Evolutionary conservation across 1,284 basidiomycete species (phyloP).

Genomic region (Termitomyces sp.): DNA sequence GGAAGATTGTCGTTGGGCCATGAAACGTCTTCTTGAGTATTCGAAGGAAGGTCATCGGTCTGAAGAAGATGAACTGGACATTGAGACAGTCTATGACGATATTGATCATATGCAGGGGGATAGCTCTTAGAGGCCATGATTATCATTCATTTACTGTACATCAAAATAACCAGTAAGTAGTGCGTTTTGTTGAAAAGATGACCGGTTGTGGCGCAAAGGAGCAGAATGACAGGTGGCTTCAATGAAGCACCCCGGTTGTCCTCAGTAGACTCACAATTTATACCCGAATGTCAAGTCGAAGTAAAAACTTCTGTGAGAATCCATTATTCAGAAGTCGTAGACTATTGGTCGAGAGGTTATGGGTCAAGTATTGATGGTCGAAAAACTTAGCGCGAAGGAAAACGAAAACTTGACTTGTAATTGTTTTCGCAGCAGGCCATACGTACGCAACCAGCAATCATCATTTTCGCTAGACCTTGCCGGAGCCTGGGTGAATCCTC

Average conservation of each 20-base stretch:
- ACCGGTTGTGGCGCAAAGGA: not conserved
- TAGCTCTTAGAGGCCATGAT: not conserved
- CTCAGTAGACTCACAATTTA: no score
- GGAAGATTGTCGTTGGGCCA: slow-evolving; percentile 3
- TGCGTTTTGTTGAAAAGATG: not conserved
- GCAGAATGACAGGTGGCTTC: not conserved
- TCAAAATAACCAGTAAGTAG: no score
- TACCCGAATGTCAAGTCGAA: not conserved
- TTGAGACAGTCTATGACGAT: not conserved
- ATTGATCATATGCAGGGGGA: not conserved
- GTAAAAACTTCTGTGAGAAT: no score
- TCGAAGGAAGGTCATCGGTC: not conserved
- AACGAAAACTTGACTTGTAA: no score
- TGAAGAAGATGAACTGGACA: not conserved
- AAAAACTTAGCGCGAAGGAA: no score
- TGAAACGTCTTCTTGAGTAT: not conserved
- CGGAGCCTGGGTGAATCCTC: not conserved
- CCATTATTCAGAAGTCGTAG: no score
- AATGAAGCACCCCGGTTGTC: not conserved
- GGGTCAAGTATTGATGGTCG: no score
- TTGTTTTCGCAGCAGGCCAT: no score
- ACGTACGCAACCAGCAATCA: no score
- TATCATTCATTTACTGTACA: not conserved
- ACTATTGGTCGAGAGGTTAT: no score
- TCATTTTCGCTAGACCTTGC: no score